These are phyloP conservation scores for Lipomyces yamanashiensis DNA, from an alignment of 805 yeast species.

Conservation along the genomic window DNA sequence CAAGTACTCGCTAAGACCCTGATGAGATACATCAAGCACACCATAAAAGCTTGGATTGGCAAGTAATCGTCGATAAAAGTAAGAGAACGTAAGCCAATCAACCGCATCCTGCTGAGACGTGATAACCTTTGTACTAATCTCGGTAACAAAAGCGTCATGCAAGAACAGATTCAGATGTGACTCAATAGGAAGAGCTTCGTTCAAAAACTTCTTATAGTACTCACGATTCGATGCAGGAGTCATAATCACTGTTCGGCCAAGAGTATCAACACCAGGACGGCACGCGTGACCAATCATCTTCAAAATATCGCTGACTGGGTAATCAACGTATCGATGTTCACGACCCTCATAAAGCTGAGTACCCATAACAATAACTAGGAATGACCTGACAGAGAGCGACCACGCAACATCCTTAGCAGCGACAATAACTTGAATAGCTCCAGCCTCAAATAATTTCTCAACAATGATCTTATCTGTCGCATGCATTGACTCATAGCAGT, in stretches of 20 bases:
- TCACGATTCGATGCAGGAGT: slow-evolving; percentile 60
- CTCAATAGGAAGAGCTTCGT: slow-evolving; percentile 81
- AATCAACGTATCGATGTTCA: slow-evolving; percentile 72
- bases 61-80: slow-evolving; percentile 78
- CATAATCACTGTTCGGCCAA: slow-evolving; percentile 57
- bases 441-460: slow-evolving; percentile 56
- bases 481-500: slow-evolving; percentile 62
- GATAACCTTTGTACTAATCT: slow-evolving; percentile 69
- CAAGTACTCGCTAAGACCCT: slow-evolving; percentile 77
- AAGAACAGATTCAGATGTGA: slow-evolving; percentile 64
- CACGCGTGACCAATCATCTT: slow-evolving; percentile 42
- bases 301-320: slow-evolving; percentile 53
- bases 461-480: slow-evolving; percentile 59
- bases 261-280: slow-evolving; percentile 40
- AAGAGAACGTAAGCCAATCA: slow-evolving; percentile 86
- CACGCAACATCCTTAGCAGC: slow-evolving; percentile 63
- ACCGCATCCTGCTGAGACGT: slow-evolving; percentile 79
- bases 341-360: slow-evolving; percentile 74
- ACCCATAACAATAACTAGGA: slow-evolving; percentile 65
- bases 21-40: slow-evolving; percentile 62
- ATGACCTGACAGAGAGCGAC: slow-evolving; percentile 55
- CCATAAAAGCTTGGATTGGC: slow-evolving; percentile 90
- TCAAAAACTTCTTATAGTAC: slow-evolving; percentile 73
- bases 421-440: slow-evolving; percentile 60
- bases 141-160: slow-evolving; percentile 73